phyloP scores from a whole-genome alignment of 768 basidiomycete species.

The Lentinula detonsa region DNA sequence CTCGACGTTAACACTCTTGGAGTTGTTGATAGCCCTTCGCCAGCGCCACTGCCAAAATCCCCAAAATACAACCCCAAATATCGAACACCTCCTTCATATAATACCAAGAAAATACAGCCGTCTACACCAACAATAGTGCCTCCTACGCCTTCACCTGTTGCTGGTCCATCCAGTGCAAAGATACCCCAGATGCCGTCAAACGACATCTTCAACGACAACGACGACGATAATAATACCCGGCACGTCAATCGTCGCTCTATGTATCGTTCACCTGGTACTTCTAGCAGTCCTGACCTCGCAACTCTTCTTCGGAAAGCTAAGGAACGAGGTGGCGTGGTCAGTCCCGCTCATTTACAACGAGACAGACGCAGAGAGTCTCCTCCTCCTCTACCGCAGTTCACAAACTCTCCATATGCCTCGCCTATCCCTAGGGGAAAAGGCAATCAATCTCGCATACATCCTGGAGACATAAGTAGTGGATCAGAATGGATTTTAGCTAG shows the following conservation, averaged over 20 bases:
- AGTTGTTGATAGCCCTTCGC: conserved; percentile 36
- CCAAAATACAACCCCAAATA: conserved; percentile 13
- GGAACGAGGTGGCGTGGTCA: conserved; percentile 48
- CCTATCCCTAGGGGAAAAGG: conserved; percentile 30
- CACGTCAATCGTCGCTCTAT: conserved; percentile 78
- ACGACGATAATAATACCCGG: conserved; percentile 58
- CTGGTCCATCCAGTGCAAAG: conserved; percentile 23
- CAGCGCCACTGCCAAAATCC: conserved; percentile 29
- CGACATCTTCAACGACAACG: conserved; percentile 59
- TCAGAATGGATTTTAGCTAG: conserved; percentile 46
- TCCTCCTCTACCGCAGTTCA: conserved; percentile 39
- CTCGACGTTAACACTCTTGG: conserved; percentile 67
- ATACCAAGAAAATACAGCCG: conserved; percentile 38
- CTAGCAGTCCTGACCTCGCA: conserved; percentile 88
- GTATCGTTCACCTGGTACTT: conserved; percentile 84
- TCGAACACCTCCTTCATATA: conserved; percentile 3
- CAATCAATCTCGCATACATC: conserved; percentile 16
- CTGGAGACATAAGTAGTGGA: conserved; percentile 11
- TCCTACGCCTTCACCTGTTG: conserved; percentile 55
- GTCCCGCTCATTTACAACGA: conserved; percentile 10
- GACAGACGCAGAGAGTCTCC: conserved; percentile 32
- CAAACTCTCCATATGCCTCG: conserved; percentile 18
- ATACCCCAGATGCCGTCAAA: conserved; percentile 47
- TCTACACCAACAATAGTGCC: conserved; percentile 60
- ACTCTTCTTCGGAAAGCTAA: conserved; percentile 82